Base-by-base conservation (phyloP, 73 alveolate species). In the Durusdinium trenchii region DNA sequence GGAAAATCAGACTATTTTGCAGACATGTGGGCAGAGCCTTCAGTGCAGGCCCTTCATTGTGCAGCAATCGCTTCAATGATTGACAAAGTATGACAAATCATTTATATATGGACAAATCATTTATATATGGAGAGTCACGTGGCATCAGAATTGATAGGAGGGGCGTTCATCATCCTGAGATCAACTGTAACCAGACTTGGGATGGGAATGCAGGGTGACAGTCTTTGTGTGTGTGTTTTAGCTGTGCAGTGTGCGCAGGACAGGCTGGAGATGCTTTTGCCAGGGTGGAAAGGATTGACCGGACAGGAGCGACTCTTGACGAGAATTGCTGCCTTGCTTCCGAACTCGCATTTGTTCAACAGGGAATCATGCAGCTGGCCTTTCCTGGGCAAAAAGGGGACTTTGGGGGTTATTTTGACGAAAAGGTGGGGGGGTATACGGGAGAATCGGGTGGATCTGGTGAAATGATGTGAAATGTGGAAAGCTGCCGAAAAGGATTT, bases 1-100 rank as follows among this genome's bases (percentile, higher is more conserved):
- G 98, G 98, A n/a, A 69, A 47, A 32, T 91, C 98, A 6, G 98
- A 91, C 98, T 91, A 91, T 76, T 69, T 69, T n/a, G 98, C 98
- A n/a, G 78, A 71, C 54, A 91, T 91, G 98, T 91, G 98, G 98
- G 78, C 47, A 4, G 98, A 91, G 60, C 47, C 87, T 30, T 51
- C 61, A 4, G 98, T 67, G 54, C 76, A 91, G 98, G 98, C 89
- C 18, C 67, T 20, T 4, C 38, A 16, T 62, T 71, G 32, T 40
- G 18, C 30, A 43, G 46, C 57, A 12, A 38, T 0, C 28, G 86
- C n/a, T 28, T 32, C 52, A n/a, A 14, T 75, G 28, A 20, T 40
- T 75, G 28, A 75, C 6, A 32, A 60, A 60, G n/a, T n/a, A n/a
- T n/a, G n/a, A n/a, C n/a, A n/a, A 23, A 60, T 60, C 6, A 60